Percentiles rank a stretch among this genome's conserved stretches.
Evolutionary conservation across 2,329 filamentous ascomycete genomes (phyloP).

Genomic region (Aspergillus fumigatiaffinis): DNA sequence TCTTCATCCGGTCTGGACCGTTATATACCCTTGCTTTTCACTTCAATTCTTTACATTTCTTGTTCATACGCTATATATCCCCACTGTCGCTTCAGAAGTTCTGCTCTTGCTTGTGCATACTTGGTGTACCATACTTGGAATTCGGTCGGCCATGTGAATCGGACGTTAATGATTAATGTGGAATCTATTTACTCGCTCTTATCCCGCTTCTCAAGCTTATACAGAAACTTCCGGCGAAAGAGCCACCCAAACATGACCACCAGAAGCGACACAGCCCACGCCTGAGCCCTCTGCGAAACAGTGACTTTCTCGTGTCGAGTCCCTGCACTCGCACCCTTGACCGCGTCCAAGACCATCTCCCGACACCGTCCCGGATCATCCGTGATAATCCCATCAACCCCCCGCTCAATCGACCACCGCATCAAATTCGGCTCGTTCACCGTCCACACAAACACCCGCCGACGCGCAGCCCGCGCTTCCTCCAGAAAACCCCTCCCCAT

Average conservation of each 20-base stretch:
- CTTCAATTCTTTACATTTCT: background rate
- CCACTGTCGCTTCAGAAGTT: background rate
- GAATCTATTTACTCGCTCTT: background rate
- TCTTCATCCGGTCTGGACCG: background rate
- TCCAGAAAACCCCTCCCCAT: slow-evolving; percentile 64
- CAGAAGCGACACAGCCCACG: background rate
- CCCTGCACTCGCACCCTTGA: background rate
- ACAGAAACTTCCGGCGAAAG: background rate
- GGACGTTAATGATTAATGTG: background rate
- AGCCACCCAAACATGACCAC: background rate
- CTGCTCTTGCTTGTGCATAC: background rate
- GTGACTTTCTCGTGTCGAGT: background rate
- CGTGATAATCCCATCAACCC: slow-evolving; percentile 77
- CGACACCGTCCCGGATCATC: slow-evolving; percentile 63
- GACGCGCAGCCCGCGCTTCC: slow-evolving; percentile 52
- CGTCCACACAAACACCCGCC: slow-evolving; percentile 76
- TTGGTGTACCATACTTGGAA: background rate
- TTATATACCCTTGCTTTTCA: background rate
- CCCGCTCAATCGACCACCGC: slow-evolving; percentile 68
- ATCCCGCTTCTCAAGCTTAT: background rate
- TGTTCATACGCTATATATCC: background rate
- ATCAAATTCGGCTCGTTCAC: slow-evolving; percentile 76
- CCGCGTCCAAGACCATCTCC: background rate
- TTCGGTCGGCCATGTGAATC: background rate
- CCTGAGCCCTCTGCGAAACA: background rate